Conservation (phyloP, 768 basidiomycete genomes). For the Kwoniella sp. region DNA sequence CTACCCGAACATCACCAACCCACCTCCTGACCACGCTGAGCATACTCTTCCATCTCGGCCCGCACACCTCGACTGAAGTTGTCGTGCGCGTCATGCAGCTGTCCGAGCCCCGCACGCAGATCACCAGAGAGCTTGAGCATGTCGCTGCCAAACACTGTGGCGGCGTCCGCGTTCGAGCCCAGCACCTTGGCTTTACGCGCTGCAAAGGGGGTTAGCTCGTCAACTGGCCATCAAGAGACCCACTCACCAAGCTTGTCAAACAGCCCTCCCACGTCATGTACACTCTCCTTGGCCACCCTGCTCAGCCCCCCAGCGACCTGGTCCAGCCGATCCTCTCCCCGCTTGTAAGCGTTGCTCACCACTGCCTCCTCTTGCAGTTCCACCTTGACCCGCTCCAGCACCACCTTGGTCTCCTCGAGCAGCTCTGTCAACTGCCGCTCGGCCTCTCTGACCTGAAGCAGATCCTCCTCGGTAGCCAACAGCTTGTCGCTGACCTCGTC, state of each 20-base stretch:
- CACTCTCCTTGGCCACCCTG: constrained; percentile 62
- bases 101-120: constrained; percentile 60
- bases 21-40: constrained; percentile 59
- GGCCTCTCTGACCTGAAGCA: constrained; percentile 54
- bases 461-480: constrained; percentile 68
- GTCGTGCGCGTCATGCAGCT: constrained; percentile 60
- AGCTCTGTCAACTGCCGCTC: constrained; percentile 55
- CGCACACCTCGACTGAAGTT: constrained; percentile 59
- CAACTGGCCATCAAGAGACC: background rate
- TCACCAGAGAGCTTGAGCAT: constrained; percentile 58
- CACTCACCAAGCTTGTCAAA: constrained; percentile 77
- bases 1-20: background rate
- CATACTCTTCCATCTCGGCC: constrained; percentile 59
- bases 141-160: constrained; percentile 60
- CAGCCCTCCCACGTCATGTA: constrained; percentile 65
- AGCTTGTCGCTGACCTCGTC: constrained; percentile 79
- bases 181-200: constrained; percentile 70
- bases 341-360: constrained; percentile 70
- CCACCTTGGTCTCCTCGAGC: constrained; percentile 58
- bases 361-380: constrained; percentile 74
- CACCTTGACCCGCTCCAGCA: constrained; percentile 59
- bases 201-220: constrained; percentile 41
- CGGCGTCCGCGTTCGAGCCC: constrained; percentile 62
- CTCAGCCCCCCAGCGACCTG: constrained; percentile 68
- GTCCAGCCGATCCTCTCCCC: constrained; percentile 67